Base-by-base conservation (phyloP, 495 filamentous ascomycete genomes). In the Podospora pseudopauciseta region DNA sequence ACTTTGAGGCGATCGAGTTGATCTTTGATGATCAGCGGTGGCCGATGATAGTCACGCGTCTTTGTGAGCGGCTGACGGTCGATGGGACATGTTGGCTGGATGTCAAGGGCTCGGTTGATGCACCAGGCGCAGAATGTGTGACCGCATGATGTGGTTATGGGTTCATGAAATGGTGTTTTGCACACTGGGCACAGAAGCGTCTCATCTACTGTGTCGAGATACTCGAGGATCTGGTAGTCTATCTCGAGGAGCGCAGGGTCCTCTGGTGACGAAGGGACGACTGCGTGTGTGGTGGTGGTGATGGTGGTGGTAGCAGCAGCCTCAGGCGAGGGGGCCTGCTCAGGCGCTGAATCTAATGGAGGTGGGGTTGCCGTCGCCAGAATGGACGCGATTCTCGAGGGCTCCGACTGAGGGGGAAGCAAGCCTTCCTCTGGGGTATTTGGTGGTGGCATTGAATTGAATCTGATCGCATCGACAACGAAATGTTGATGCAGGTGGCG, bases 171-270 rank as follows among this genome's bases (percentile, higher is more conserved):
- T 15, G 92, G 86, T 30, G 87, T 88, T 69, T 88, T 90, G 75
- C 92, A 97, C 65, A 97, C 93, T 9, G 92, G 86, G 70, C 92
- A 97, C 77, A 92, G 86, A 19, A 96, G 85, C 68, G 93, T 91
- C 68, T 89, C 85, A 77, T 96, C 92, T 67, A 90, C 86, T 34
- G 79, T 74, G 23, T 82, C 83, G 63, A 89, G 82, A 76, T 94
- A 92, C 49, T 92, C 90, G 66, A 96, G 83, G 20, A 82, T 75
- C 66, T 90, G 85, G 64, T 92, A 80, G 74, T 96, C 92, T 28
- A 86, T 67, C 5, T 55, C 39, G 2, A 66, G 64, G 4, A 68
- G 9, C 18, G 54, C 49, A 26, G 32, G 55, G 30, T 57, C 66
- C 64, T 34, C 56, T 64, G 57, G 69, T 18, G 66, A 64, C 59